Evolutionary conservation across 2,329 filamentous ascomycete species (phyloP).

Genomic region (Purpureocillium lavendulum): DNA sequence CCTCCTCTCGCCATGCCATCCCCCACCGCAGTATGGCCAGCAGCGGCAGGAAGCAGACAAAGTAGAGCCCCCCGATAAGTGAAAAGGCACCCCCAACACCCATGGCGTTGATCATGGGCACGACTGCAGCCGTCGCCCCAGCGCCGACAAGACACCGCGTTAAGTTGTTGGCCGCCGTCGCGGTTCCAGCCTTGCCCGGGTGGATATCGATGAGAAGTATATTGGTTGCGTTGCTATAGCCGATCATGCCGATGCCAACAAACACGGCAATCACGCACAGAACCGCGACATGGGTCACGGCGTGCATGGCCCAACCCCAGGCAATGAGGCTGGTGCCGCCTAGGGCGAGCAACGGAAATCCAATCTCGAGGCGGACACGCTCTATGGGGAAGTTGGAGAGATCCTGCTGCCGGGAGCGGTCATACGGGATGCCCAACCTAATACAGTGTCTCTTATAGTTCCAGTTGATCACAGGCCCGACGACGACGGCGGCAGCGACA

Average conservation of each 20-base stretch:
- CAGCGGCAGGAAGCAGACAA: slow-evolving; percentile 30
- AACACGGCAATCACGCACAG: slow-evolving; percentile 37
- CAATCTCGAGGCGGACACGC: slow-evolving; percentile 38
- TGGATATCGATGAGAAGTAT: slow-evolving; percentile 49
- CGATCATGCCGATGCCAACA: slow-evolving; percentile 40
- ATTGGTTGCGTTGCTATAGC: slow-evolving; percentile 44
- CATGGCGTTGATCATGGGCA: slow-evolving; percentile 41
- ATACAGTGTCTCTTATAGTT: slow-evolving; percentile 58
- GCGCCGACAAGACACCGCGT: slow-evolving; percentile 47
- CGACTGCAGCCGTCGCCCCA: slow-evolving; percentile 39
- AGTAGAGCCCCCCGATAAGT: slow-evolving; percentile 33
- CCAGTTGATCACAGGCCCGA: slow-evolving; percentile 53
- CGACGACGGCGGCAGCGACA: slow-evolving; percentile 33
- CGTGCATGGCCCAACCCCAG: slow-evolving; percentile 46
- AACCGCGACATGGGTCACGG: slow-evolving; percentile 32
- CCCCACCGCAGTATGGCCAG: slow-evolving; percentile 32
- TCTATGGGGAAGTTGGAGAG: slow-evolving; percentile 43
- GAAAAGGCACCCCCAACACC: slow-evolving; percentile 45
- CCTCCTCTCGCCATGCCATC: slow-evolving; percentile 31
- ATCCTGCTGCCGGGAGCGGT: slow-evolving; percentile 42
- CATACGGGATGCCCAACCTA: slow-evolving; percentile 41
- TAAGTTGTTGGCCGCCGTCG: slow-evolving; percentile 49
- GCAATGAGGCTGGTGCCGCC: slow-evolving; percentile 34
- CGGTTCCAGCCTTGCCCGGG: slow-evolving; percentile 41
- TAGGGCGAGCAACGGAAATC: slow-evolving; percentile 41